Conservation (phyloP, 2,329 filamentous ascomycete species). For the Pezicula rhizophila region DNA sequence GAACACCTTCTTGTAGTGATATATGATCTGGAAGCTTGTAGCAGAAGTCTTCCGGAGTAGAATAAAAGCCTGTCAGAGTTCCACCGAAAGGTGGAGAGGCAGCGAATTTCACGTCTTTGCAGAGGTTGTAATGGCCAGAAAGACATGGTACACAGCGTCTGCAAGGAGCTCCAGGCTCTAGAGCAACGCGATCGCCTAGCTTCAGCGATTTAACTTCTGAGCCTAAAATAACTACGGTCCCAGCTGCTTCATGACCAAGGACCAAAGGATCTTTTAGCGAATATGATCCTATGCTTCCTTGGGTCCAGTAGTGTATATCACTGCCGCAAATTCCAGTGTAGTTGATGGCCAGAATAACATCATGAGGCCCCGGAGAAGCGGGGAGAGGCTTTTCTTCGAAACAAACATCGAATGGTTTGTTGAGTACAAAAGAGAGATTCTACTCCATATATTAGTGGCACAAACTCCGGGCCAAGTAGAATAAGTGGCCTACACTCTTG, state of each 20-base stretch:
- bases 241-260: conserved; percentile 38
- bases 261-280: conserved; percentile 36
- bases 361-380: no score
- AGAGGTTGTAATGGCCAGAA: conserved; percentile 34
- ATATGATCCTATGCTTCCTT: conserved; percentile 41
- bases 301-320: conserved; percentile 28
- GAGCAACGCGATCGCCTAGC: conserved; percentile 38
- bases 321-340: neutral
- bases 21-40: conserved; percentile 30
- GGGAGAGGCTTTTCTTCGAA: no score
- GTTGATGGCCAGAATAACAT: no score
- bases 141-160: conserved; percentile 33
- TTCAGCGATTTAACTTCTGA: conserved; percentile 33
- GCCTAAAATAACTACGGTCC: conserved; percentile 34
- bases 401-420: no score
- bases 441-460: no score
- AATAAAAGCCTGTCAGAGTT: conserved; percentile 31
- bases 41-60: conserved; percentile 31
- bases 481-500: no score
- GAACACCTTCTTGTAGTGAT: conserved; percentile 24
- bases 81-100: conserved; percentile 34
- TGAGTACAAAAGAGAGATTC: no score
- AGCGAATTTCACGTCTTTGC: conserved; percentile 33
- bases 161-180: conserved; percentile 40
- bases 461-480: no score